Base-by-base conservation (phyloP, 306 rosid genomes). In the Elaeagnus macrophylla region DNA sequence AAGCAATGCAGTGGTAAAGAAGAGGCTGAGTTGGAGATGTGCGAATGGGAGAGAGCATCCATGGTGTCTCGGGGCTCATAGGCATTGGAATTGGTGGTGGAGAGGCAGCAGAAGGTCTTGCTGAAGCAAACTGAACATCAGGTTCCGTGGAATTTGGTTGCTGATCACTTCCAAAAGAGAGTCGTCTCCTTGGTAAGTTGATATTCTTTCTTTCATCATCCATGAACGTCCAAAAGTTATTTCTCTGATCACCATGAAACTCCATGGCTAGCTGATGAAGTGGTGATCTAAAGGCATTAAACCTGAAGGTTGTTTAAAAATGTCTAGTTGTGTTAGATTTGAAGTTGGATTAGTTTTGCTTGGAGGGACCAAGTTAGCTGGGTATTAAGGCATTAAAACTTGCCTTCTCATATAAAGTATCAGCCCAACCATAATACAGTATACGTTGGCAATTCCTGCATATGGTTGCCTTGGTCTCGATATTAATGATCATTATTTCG, bases 1-100 rank as follows among this genome's bases (percentile, higher is more conserved):
- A 79, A 15, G 84, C 78, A 39, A 79, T 75, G 78, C 84, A 79
- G 32, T 74, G 78, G 64, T 74, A 78, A 46, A 78, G 67, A 37
- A 72, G 71, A 10, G 71, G 75, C 13, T 64, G 75, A 1, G 66
- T 25, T 10, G 77, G 71, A 39, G 68, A 56, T 10, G 72, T 60
- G 10, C 75, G 61, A 12, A 68, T 62, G 0, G 75, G 75, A 16
- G 77, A 72, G 39, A 72, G 67, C 41, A 72, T 60, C 77, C 77
- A 56, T 9, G 79, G 74, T 0, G 72, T 74, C 67, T 70, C 69
- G 0, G 77, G 79, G 49, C 74, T 75, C 65, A 60, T 56, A 37
- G 80, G 72, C 10, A 46, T 52, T 18, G 60, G 70, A 48, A 64
- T 52, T 19, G 75, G 47, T 56, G 69, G 40, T 15, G 60, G 54